A percentile compares a stretch with the other conserved stretches of the same genome.
Evolutionary conservation across 2,329 filamentous ascomycete genomes (phyloP).

Genomic region (Cryoendolithus antarcticus): DNA sequence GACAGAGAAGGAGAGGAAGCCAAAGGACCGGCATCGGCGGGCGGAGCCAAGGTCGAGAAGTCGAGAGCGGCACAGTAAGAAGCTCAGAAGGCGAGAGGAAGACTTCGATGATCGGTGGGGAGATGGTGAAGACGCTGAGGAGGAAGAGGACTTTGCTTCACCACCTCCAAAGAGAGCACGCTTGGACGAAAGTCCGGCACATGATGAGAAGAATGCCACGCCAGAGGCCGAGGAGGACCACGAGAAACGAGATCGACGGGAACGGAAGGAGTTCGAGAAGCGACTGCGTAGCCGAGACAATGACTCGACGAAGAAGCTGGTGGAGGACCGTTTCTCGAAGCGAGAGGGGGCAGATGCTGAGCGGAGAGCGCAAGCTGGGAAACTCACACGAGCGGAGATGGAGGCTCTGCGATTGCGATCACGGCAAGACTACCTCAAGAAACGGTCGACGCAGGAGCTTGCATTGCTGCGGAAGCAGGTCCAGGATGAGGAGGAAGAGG

Average conservation of each 20-base stretch:
- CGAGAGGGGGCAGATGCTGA: conserved; percentile 37
- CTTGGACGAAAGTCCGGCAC: conserved; percentile 39
- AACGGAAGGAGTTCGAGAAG: conserved; percentile 70
- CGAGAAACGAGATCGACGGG: conserved; percentile 52
- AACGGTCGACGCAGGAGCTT: conserved; percentile 75
- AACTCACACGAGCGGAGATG: conserved; percentile 57
- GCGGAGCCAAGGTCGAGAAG: conserved; percentile 19
- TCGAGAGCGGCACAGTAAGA: conserved; percentile 34
- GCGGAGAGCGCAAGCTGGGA: conserved; percentile 49
- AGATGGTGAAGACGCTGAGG: conserved; percentile 54
- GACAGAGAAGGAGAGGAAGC: conserved; percentile 22
- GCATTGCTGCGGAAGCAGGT: conserved; percentile 84
- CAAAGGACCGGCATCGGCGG: conserved; percentile 27
- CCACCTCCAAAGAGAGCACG: conserved; percentile 61
- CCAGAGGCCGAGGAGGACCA: conserved; percentile 18
- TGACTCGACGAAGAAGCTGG: conserved; percentile 55
- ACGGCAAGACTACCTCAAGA: conserved; percentile 84
- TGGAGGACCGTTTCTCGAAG: conserved; percentile 43
- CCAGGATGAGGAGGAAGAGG: conserved; percentile 66
- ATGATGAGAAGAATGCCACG: conserved; percentile 8
- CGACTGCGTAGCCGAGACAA: conserved; percentile 61
- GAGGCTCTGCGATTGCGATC: conserved; percentile 72
- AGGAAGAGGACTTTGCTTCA: conserved; percentile 50
- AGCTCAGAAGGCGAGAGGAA: conserved; percentile 37
- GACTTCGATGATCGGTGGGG: conserved; percentile 72